Percentiles rank a stretch among this genome's conserved stretches.
These are phyloP conservation scores for Diaporthe citriasiana DNA, from an alignment of 2,329 filamentous ascomycete species.

Conservation along the genomic window DNA sequence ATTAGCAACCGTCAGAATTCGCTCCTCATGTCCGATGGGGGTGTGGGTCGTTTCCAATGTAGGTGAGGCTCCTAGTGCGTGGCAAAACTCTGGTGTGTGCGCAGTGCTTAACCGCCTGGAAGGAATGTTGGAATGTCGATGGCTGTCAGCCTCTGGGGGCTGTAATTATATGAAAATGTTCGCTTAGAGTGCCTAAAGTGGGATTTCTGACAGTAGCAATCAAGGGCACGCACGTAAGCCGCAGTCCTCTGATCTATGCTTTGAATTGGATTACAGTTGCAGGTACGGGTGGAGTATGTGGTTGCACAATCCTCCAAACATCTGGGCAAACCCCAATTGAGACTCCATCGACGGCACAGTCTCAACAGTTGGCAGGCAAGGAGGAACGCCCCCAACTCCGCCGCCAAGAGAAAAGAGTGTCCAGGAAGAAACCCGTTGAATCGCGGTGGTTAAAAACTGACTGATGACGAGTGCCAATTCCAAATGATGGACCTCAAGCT, in stretches of 20 bases:
- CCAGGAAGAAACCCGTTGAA: too few species aligned
- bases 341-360: too few species aligned
- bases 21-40: background rate
- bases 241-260: background rate
- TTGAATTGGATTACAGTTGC: background rate
- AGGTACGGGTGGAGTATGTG: background rate
- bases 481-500: too few species aligned
- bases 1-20: background rate
- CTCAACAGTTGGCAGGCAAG: too few species aligned
- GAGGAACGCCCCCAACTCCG: too few species aligned
- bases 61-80: background rate
- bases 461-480: too few species aligned
- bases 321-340: background rate
- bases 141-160: background rate
- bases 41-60: too few species aligned
- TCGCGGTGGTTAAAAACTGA: too few species aligned
- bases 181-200: background rate
- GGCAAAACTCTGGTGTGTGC: background rate
- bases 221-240: background rate
- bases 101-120: background rate
- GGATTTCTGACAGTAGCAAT: background rate
- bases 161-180: background rate
- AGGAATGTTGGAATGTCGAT: background rate
- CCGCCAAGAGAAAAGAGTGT: too few species aligned
- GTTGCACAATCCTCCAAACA: background rate